Conservation (phyloP, 345 rosid genomes). For the Populus ilicifolia region DNA sequence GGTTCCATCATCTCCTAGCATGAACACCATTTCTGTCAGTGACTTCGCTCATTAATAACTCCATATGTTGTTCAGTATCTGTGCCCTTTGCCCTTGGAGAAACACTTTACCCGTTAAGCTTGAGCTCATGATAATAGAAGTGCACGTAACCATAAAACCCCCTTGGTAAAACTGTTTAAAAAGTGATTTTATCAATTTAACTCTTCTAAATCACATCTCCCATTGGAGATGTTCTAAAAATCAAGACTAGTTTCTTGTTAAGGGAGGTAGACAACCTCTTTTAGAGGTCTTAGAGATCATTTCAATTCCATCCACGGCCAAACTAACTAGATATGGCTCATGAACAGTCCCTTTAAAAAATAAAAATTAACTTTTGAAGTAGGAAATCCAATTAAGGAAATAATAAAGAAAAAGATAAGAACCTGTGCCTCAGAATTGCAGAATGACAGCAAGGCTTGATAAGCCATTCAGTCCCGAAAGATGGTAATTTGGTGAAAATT, state of each 20-base stretch:
- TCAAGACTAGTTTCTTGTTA: neutral
- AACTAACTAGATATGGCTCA: no score
- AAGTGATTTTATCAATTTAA: no score
- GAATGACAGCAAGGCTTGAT: conserved; percentile 41
- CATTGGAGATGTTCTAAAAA: neutral
- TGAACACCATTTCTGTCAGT: neutral
- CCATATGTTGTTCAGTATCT: neutral
- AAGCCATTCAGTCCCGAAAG: conserved; percentile 61
- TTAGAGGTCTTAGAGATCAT: no score
- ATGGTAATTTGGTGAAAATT: conserved; percentile 29
- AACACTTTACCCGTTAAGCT: neutral
- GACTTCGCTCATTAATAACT: neutral
- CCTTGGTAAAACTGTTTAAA: no score
- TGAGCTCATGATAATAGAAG: no score
- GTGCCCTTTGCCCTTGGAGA: neutral
- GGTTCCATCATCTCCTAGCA: neutral
- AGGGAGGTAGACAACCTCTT: neutral
- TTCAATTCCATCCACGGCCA: no score
- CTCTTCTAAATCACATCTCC: no score
- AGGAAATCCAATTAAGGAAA: no score
- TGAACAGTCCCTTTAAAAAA: no score
- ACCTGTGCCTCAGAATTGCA: conserved; percentile 49
- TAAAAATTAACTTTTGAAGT: no score
- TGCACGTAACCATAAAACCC: no score
- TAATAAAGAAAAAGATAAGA: neutral